A percentile compares a stretch with the other conserved stretches of the same genome.
These are phyloP conservation scores for Zoysia japonica DNA, from an alignment of 176 grass and related monocot species.

Conservation along the genomic window DNA sequence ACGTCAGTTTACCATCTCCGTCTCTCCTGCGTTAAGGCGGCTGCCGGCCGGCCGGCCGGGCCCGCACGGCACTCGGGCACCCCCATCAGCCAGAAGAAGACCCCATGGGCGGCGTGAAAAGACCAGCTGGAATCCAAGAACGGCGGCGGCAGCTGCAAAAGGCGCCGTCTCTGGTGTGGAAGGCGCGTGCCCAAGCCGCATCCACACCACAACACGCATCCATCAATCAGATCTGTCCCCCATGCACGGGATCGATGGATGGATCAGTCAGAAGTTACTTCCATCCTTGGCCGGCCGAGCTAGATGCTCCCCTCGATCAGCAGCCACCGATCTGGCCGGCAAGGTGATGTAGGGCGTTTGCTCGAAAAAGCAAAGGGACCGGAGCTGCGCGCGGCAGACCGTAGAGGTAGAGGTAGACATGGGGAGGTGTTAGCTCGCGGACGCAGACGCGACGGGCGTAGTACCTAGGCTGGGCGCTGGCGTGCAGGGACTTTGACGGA, in stretches of 20 bases:
- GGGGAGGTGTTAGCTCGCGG: constrained; percentile 28
- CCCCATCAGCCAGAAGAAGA: too few relatives aligned
- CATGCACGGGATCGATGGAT: constrained; percentile 25
- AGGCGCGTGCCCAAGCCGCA: background rate
- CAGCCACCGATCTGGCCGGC: too few relatives aligned
- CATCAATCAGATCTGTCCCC: constrained; percentile 41
- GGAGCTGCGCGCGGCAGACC: constrained; percentile 13
- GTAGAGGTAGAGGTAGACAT: constrained; percentile 37
- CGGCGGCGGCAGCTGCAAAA: constrained; percentile 3
- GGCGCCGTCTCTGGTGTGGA: background rate
- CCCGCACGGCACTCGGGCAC: too few relatives aligned
- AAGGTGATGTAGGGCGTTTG: constrained; percentile 22
- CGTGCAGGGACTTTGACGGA: constrained; percentile 51
- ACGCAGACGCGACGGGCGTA: constrained; percentile 2
- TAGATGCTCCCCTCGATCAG: constrained; percentile 19
- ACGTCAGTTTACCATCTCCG: constrained; percentile 12
- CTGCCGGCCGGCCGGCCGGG: background rate
- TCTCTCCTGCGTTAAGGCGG: background rate
- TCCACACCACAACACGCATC: constrained; percentile 22
- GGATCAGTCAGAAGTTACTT: constrained; percentile 31
- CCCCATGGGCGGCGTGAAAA: background rate
- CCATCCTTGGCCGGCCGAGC: background rate
- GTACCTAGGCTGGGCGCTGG: background rate
- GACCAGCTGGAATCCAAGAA: constrained; percentile 11
- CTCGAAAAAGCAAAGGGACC: constrained; percentile 39